Evolutionary conservation across 1,139 yeast species (phyloP), one percentile per base, ranked within the genome.

Genomic region (Blastobotrys aristatus): DNA sequence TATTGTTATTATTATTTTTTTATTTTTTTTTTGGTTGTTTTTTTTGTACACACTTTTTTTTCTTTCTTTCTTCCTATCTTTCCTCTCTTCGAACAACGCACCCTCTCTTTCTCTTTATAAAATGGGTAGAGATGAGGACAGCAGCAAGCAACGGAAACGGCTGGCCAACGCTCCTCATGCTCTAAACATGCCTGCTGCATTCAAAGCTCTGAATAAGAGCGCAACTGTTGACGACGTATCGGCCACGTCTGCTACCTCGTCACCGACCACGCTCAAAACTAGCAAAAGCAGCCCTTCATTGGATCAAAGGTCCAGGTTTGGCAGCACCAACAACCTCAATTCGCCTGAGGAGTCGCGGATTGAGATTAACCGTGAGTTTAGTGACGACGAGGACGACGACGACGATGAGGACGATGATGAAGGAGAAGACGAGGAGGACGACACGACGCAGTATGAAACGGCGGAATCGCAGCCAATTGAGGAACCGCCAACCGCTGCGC

Each of bases 101-200:
- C 34, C 8, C n/a, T n/a, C n/a, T n/a, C n/a, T n/a, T n/a, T n/a
- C n/a, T n/a, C n/a, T n/a, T n/a, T 11, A 21, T 17, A 34, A 21
- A 34, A 34, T 34, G 38, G 13, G 26, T 22, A 18, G 24, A 7
- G 26, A 16, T 34, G 38, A 11, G 38, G 26, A n/a, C 3, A 20
- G 22, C 18, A 4, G 16, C 7, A 20, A 27, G 33, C 42, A 21
- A 16, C 34, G 34, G 20, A 27, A 39, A 18, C 33, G 27, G 22
- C n/a, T 22, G 18, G n/a, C 3, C 20, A 30, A 40, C 20, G 35
- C 41, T 13, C 44, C 42, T n/a, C 48, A 40, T 35, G 14, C 31
- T 3, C 17, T 47, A 24, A 47, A 44, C 16, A 47, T 47, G 50
- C 50, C 50, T 6, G 50, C 47, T 4, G 50, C 50, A n/a, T 47